Evolutionary conservation across 345 rosid species (phyloP), one percentile per base, ranked within the genome.

Genomic region (Laguncularia racemosa): DNA sequence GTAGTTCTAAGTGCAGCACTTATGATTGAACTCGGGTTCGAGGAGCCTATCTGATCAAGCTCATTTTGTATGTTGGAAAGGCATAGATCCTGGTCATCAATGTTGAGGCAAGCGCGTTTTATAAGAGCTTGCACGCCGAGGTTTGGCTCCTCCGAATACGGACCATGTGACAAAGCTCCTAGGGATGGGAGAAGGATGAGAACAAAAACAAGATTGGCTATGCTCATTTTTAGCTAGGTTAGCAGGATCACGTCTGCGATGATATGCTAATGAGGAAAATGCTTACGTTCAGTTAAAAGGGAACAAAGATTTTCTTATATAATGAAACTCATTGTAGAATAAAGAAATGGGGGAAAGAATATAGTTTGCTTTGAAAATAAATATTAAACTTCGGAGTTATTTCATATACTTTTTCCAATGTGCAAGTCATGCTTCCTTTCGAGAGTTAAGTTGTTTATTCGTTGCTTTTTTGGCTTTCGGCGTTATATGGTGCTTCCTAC

Each of bases 341-440:
- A 43, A 20, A 14, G 15, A 38, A 38, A 17, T 16, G 43, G 51
- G 51, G 20, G 20, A 58, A 74, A 67, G 38, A 61, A 11, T 64
- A 70, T 78, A 67, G 83, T 70, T 82, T 84, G 83, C 6, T 67
- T 52, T 23, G 69, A 56, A 76, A 82, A 85, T 19, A 88, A 87
- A 54, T 76, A 61, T 58, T 58, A 67, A 54, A 64, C 51, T 68
- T 71, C 52, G 71, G 71, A 62, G 51, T 57, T 43, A 56, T 65
- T 55, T 28, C 59, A 72, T 58, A 49, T 66, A 65, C 74, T 64
- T 81, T 75, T 71, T 65, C 74, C 68, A 64, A 66, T 64, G 74
- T 57, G 68, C 69, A 84, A 81, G 90, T 78, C 73, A 86, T 85
- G 81, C 95, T 76, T 74, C 70, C 71, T 75, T 76, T 48, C 43